These are phyloP conservation scores for Neurospora sp. DNA, from an alignment of 2,329 filamentous ascomycete genomes.

Conservation along the genomic window DNA sequence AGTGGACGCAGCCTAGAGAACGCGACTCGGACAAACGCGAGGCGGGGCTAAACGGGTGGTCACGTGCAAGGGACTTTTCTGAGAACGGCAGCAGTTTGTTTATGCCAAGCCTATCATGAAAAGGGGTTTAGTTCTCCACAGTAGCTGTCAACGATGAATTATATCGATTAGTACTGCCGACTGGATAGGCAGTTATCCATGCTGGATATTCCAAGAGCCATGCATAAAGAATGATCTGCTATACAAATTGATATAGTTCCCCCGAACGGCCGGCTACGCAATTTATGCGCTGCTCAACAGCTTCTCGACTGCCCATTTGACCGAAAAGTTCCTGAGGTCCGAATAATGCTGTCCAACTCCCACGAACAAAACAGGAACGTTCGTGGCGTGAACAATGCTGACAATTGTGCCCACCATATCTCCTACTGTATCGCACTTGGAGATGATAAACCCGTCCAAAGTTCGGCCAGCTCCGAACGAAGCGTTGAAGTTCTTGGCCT, in stretches of 20 bases:
- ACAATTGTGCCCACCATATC: conserved; percentile 96
- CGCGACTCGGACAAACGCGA: neutral
- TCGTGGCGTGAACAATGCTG: conserved; percentile 93
- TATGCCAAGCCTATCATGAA: neutral
- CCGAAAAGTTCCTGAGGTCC: conserved; percentile 58
- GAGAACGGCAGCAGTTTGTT: neutral
- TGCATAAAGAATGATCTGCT: neutral
- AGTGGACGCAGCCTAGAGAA: neutral
- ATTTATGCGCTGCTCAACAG: conserved; percentile 41
- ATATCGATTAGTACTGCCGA: neutral
- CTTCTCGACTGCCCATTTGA: conserved; percentile 61
- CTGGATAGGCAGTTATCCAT: neutral
- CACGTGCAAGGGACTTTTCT: neutral
- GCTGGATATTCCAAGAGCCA: neutral
- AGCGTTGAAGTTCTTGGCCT: conserved; percentile 92
- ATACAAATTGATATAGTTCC: neutral
- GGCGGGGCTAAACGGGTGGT: neutral
- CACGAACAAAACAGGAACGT: conserved; percentile 90
- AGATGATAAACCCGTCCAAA: conserved; percentile 95
- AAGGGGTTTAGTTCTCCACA: neutral
- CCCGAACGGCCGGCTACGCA: neutral
- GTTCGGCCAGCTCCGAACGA: conserved; percentile 74
- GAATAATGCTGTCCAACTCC: conserved; percentile 64
- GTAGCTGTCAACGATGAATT: neutral
- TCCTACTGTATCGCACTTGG: conserved; percentile 97